Conservation (phyloP, 1,284 basidiomycete species). For the Boletus smithii region DNA sequence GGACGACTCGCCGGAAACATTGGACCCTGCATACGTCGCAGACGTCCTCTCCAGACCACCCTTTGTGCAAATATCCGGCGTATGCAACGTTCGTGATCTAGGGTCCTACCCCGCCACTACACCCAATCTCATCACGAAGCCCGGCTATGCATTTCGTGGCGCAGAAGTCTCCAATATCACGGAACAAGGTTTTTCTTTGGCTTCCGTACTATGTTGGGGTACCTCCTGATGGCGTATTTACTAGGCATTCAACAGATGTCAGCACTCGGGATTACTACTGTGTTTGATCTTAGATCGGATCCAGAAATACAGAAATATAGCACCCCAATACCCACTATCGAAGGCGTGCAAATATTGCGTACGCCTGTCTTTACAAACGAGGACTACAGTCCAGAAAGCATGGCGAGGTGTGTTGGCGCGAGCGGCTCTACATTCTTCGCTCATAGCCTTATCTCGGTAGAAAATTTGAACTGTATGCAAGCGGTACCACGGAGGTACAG, state of each 20-base stretch:
- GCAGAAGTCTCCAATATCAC: constrained; percentile 69
- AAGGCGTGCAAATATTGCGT: constrained; percentile 56
- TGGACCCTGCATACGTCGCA: constrained; percentile 62
- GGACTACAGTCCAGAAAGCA: constrained; percentile 77
- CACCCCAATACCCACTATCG: constrained; percentile 57
- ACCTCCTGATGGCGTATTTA: constrained; percentile 2
- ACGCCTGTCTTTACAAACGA: constrained; percentile 66
- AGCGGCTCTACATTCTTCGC: constrained; percentile 3
- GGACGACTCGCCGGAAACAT: constrained; percentile 46
- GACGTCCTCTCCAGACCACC: constrained; percentile 61
- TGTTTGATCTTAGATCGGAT: constrained; percentile 75
- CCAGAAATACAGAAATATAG: constrained; percentile 72
- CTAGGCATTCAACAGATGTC: constrained; percentile 56
- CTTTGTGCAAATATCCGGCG: constrained; percentile 63
- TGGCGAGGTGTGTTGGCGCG: constrained; percentile 68
- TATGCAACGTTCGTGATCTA: constrained; percentile 69
- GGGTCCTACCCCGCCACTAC: constrained; percentile 53
- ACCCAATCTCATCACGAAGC: constrained; percentile 51
- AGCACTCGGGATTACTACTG: constrained; percentile 58
- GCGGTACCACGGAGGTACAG: constrained; percentile 69
- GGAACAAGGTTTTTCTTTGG: constrained; percentile 54
- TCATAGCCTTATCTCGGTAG: constrained; percentile 36
- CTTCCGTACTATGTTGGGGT: not conserved
- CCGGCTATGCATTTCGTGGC: constrained; percentile 56
- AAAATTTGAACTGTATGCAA: constrained; percentile 72